phyloP scores from a whole-genome alignment of 2,329 filamentous ascomycete species.

The Colletotrichum filicis region DNA sequence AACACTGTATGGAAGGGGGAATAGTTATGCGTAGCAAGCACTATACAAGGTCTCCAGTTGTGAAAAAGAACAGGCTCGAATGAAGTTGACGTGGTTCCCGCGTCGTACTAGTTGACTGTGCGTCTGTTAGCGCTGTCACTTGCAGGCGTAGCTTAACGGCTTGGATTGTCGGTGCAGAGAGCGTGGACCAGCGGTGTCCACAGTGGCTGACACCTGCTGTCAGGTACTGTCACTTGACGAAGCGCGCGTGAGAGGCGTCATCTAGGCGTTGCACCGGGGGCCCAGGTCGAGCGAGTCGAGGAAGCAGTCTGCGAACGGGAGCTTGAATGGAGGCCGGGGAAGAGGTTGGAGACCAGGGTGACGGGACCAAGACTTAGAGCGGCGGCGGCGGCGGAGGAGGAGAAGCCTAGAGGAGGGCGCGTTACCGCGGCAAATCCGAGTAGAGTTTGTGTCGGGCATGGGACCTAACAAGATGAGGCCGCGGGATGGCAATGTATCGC shows the following conservation, averaged over 20 bases:
- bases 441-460: constrained; percentile 14
- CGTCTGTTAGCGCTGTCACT: constrained; percentile 31
- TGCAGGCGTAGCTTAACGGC: constrained; percentile 31
- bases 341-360: neutral
- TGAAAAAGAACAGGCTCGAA: constrained; percentile 11
- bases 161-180: constrained; percentile 20
- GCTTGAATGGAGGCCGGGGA: constrained; percentile 1
- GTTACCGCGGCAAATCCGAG: constrained; percentile 6
- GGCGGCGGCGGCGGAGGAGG: neutral
- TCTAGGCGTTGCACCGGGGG: neutral
- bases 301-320: neutral
- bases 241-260: constrained; percentile 6
- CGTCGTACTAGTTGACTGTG: constrained; percentile 13
- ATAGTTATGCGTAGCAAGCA: neutral
- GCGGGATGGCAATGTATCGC: constrained; percentile 9
- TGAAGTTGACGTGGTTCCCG: constrained; percentile 30
- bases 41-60: neutral
- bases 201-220: constrained; percentile 21
- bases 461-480: neutral
- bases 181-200: constrained; percentile 20
- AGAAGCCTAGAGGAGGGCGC: neutral
- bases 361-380: neutral
- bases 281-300: neutral
- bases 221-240: constrained; percentile 17
- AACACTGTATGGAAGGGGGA: neutral